Base-by-base conservation (phyloP, 768 basidiomycete genomes). In the Trametopsis cervina region DNA sequence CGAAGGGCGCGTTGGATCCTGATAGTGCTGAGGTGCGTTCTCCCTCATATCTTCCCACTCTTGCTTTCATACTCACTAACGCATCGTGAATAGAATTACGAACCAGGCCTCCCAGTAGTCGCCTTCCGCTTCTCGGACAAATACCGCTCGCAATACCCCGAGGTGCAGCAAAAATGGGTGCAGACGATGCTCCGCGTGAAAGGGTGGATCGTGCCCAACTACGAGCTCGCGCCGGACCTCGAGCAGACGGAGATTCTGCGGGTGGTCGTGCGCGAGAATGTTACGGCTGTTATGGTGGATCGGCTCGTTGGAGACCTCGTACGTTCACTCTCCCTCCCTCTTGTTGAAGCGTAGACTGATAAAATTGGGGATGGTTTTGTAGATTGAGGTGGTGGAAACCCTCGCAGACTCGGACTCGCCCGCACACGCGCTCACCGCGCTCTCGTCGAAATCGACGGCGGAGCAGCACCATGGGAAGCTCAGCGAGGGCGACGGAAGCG, bases 301-400 rank as follows among this genome's bases (percentile, higher is more conserved):
- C 69, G 78, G 46, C 73, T 92, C 20, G 65, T 91, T 18, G 65
- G 65, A 2, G 89, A 92, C 51, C 68, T 91, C 40, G 82, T 86
- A 56, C 64, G 81, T 67, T 4, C 20, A 6, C 21, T 38, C 21
- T 5, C 40, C 45, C 40, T 40, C 15, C 9, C 7, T 33, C 7
- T 15, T 7, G 29, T 33, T 7, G 9, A 15, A 15, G 29, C 15
- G 7, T 7, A 33, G 29, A 7, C 29, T 15, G 29, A 15, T 33
- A 7, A 10, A 47, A 21, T 4, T 24, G 20, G 18, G 2, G 38
- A 49, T 21, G 35, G 4, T 40, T 27, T 24, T 49, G 39, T 52
- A 86, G 76, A 66, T 89, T 23, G 78, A 83, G 57, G 63, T 87
- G 23, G 85, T 83, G 0, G 77, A 86, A 58, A 65, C 70, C 4